A percentile compares a stretch with the other conserved stretches of the same genome.
Evolutionary conservation across 352 stramenopile species (phyloP).

Genomic region (Pythium volutum): DNA sequence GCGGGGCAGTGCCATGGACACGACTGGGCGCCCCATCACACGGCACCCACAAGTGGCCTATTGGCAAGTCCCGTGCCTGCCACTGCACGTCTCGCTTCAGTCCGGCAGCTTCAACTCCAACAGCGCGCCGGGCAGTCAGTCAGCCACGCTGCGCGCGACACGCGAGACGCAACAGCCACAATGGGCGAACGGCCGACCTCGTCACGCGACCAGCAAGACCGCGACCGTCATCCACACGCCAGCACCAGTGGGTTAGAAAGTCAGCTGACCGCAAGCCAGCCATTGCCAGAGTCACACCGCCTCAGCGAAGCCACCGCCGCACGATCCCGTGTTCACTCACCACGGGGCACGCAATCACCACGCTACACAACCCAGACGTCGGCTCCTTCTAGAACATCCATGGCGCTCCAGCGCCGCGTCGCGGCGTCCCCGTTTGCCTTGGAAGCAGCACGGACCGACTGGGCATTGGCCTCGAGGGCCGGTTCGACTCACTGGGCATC

Average conservation of each 20-base stretch:
- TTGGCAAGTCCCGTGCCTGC: neutral
- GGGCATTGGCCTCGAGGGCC: neutral
- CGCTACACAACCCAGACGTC: conserved; percentile 12
- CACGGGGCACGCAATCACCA: conserved; percentile 2
- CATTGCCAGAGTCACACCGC: neutral
- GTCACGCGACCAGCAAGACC: conserved; percentile 15
- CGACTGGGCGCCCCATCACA: conserved; percentile 3
- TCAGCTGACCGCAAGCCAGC: conserved; percentile 7
- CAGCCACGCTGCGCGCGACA: neutral
- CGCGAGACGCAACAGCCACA: conserved; percentile 15
- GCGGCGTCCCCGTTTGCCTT: neutral
- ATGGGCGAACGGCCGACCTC: conserved; percentile 5
- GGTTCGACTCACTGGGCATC: conserved; percentile 2
- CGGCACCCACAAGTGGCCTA: neutral
- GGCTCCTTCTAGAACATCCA: neutral
- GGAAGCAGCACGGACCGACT: neutral
- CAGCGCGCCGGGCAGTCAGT: neutral
- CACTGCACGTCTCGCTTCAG: neutral
- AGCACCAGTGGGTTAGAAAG: neutral
- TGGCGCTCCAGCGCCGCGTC: conserved; percentile 7
- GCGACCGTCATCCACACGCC: neutral
- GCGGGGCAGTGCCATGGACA: conserved; percentile 4
- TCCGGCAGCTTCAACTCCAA: conserved; percentile 9
- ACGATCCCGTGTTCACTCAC: neutral
- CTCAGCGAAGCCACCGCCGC: neutral